These are phyloP conservation scores for Ganoderma sinense DNA, from an alignment of 1,284 basidiomycete genomes.

Conservation along the genomic window DNA sequence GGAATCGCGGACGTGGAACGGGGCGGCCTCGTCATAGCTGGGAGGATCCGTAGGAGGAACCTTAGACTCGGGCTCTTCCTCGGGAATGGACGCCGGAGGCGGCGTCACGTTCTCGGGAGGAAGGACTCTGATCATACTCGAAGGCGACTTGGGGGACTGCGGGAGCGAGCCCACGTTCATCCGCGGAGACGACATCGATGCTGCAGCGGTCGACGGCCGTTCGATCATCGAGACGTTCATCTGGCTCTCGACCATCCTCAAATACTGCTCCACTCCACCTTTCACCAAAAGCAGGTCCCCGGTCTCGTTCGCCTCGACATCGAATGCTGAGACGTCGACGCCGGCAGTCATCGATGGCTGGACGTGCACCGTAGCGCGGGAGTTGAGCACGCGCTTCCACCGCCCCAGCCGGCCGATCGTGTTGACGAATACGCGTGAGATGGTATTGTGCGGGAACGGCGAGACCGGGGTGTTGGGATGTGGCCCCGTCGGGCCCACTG, in stretches of 20 bases:
- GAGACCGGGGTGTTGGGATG: conserved; percentile 52
- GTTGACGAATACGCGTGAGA: conserved; percentile 81
- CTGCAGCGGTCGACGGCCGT: conserved; percentile 16
- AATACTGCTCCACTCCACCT: conserved; percentile 71
- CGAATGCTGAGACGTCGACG: conserved; percentile 70
- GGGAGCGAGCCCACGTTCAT: conserved; percentile 20
- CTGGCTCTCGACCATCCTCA: conserved; percentile 62
- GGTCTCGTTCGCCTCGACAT: conserved; percentile 65
- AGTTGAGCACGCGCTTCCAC: conserved; percentile 82
- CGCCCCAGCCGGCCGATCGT: conserved; percentile 82
- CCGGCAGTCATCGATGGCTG: conserved; percentile 51
- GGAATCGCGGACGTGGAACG: conserved; percentile 15
- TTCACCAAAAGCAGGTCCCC: conserved; percentile 66
- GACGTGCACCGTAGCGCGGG: conserved; percentile 45
- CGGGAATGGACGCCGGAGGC: conserved; percentile 18
- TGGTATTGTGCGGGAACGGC: conserved; percentile 65
- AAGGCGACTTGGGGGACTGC: conserved; percentile 27
- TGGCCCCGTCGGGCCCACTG: conserved; percentile 32
- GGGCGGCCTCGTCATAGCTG: conserved; percentile 19
- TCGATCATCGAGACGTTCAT: conserved; percentile 20
- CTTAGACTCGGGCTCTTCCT: conserved; percentile 17
- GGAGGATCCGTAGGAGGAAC: conserved; percentile 34
- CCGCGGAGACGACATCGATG: conserved; percentile 24
- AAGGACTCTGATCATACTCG: conserved; percentile 24
- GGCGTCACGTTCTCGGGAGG: conserved; percentile 9